Percentiles rank a stretch among this genome's conserved stretches.
Evolutionary conservation across 2,329 filamentous ascomycete species (phyloP).

Genomic region (Neoscytalidium dimidiatum): DNA sequence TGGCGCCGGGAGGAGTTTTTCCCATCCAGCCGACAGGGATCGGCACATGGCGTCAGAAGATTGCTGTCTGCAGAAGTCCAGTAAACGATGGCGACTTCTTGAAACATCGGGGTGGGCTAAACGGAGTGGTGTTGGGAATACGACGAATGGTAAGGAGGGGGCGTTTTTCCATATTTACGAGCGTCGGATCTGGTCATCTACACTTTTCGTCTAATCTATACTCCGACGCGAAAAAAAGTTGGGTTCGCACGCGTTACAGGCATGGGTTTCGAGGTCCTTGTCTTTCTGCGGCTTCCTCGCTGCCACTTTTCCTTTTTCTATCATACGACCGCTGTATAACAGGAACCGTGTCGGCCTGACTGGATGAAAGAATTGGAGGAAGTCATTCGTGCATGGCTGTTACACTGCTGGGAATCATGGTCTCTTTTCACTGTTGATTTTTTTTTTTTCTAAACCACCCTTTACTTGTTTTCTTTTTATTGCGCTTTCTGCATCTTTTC

Average conservation of each 20-base stretch:
- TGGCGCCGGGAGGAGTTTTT: slow-evolving; percentile 19
- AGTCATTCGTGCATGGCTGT: not conserved
- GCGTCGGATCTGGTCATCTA: slow-evolving; percentile 4
- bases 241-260: slow-evolving; percentile 10
- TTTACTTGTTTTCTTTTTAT: not conserved
- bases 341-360: not conserved
- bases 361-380: not conserved
- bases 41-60: slow-evolving; percentile 19
- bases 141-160: not conserved
- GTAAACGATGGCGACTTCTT: slow-evolving; percentile 32
- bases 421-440: slow-evolving; percentile 17
- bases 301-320: not conserved
- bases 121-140: slow-evolving; percentile 12
- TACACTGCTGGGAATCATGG: slow-evolving; percentile 1
- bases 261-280: slow-evolving; percentile 8
- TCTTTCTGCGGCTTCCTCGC: slow-evolving; percentile 12
- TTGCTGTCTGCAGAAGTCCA: slow-evolving; percentile 25
- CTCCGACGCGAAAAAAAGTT: slow-evolving; percentile 16
- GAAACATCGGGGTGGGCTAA: not conserved
- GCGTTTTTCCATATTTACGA: slow-evolving; percentile 2
- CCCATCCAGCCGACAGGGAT: slow-evolving; percentile 17
- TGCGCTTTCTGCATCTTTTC: slow-evolving; percentile 5
- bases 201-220: not conserved
- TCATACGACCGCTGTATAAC: slow-evolving; percentile 18
- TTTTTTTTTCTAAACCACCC: slow-evolving; percentile 1